A percentile compares a stretch with the other conserved stretches of the same genome.
These are phyloP conservation scores for Rickenella mellea DNA, from an alignment of 768 basidiomycete species.

Conservation along the genomic window DNA sequence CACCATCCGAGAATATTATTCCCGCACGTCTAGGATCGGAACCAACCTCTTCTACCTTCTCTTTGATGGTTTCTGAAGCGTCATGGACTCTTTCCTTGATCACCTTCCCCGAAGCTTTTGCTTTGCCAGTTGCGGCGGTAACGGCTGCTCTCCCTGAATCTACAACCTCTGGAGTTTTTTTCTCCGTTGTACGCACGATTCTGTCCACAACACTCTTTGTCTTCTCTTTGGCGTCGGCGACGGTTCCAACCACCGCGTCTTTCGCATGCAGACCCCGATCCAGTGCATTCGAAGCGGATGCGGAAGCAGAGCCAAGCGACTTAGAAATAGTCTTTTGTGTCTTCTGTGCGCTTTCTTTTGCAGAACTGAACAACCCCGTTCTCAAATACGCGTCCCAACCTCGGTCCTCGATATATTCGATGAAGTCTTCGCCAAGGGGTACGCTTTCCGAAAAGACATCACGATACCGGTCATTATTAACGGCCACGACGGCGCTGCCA, in stretches of 20 bases:
- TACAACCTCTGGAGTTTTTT: too few relatives aligned
- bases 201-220: conserved; percentile 25
- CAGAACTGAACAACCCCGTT: conserved; percentile 14
- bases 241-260: conserved; percentile 18
- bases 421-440: conserved; percentile 66
- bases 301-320: conserved; percentile 10
- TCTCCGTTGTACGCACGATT: too few relatives aligned
- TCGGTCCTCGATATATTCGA: conserved; percentile 73
- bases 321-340: too few relatives aligned
- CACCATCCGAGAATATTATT: conserved; percentile 54
- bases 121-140: too few relatives aligned
- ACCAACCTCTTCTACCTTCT: conserved; percentile 31
- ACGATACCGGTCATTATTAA: conserved; percentile 70
- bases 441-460: conserved; percentile 78
- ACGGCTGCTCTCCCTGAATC: too few relatives aligned
- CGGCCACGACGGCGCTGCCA: conserved; percentile 69
- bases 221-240: conserved; percentile 14
- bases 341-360: conserved; percentile 14
- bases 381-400: conserved; percentile 53
- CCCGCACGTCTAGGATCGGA: conserved; percentile 25
- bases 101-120: neutral
- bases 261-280: conserved; percentile 41
- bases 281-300: conserved; percentile 40
- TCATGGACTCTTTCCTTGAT: neutral
- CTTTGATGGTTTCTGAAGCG: conserved; percentile 20